These are phyloP conservation scores for Kodamaea sagamina DNA, from an alignment of 805 yeast species.

Conservation along the genomic window DNA sequence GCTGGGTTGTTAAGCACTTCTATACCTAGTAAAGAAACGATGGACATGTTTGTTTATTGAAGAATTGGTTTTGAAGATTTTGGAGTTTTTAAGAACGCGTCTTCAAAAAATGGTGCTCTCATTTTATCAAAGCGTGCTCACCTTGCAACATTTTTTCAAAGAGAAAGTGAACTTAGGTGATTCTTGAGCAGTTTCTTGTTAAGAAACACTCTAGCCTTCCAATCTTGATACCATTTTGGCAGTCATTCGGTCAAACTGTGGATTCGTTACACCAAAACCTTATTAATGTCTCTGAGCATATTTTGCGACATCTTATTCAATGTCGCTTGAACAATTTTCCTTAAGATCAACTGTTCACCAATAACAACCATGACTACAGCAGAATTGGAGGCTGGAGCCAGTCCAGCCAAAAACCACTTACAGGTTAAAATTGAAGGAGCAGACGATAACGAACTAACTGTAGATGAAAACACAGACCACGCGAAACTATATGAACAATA, in stretches of 20 bases:
- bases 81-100: constrained; percentile 9
- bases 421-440: not conserved
- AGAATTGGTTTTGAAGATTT: not conserved
- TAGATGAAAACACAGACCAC: not conserved
- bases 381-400: not conserved
- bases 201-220: too few relatives aligned
- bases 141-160: too few relatives aligned
- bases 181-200: too few relatives aligned
- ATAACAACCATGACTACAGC: not conserved
- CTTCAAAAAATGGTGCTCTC: constrained; percentile 1
- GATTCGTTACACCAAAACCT: too few relatives aligned
- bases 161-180: too few relatives aligned
- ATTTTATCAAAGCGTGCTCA: too few relatives aligned
- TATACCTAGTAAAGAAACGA: constrained; percentile 88
- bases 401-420: not conserved
- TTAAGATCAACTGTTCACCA: not conserved
- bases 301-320: not conserved
- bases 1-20: constrained; percentile 95
- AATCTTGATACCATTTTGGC: too few relatives aligned
- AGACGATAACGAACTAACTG: not conserved
- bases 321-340: not conserved
- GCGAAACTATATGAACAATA: constrained; percentile 28
- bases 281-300: too few relatives aligned
- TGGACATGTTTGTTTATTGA: constrained; percentile 61
- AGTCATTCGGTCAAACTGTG: too few relatives aligned